Base-by-base conservation (phyloP, 805 yeast genomes). In the Kodamaea jinghongensis region DNA sequence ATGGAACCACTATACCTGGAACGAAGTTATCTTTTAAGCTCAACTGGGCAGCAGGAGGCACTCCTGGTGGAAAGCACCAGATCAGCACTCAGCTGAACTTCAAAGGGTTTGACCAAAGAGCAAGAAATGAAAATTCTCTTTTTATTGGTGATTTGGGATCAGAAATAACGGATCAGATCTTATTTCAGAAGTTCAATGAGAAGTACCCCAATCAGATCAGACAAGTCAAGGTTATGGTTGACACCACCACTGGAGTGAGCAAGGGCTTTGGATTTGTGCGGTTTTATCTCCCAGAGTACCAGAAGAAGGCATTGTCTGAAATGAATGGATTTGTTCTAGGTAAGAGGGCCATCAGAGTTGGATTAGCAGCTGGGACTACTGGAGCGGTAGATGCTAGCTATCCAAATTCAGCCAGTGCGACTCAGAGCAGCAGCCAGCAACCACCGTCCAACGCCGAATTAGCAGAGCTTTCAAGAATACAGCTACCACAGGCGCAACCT, bases 231-330 rank as follows among this genome's bases (percentile, higher is more conserved):
- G 78, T 89, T 45, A 87, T 89, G 81, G 60, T 75, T 35, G 96
- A 89, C 59, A 81, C 79, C 28, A 56, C 61, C 9, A 80, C 95
- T 1, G 82, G 83, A 22, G 72, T 72, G 35, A 77, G 91, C 5
- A 81, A 86, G 54, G 96, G 96, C 9, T 89, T 84, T 60, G 97
- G 96, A 2, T 90, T 90, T 66, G 86, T 88, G n/a, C 78, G 86
- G 45, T 88, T 89, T 56, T 54, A 70, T 26, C 73, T 73, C 42
- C 81, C 76, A 44, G 70, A 71, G 8, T 88, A 83, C 28, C 88
- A 83, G 60, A 82, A 79, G 49, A 73, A 79, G 37, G 88, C 96
- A 0, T 58, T 87, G 29, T 54, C 71, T 15, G 95, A 86, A 55
- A 86, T 88, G 95, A 90, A 85, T 61, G 95, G 96, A 3, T 71